These are phyloP conservation scores for Pichia thaimueangensis DNA, from an alignment of 805 yeast species.

Conservation along the genomic window DNA sequence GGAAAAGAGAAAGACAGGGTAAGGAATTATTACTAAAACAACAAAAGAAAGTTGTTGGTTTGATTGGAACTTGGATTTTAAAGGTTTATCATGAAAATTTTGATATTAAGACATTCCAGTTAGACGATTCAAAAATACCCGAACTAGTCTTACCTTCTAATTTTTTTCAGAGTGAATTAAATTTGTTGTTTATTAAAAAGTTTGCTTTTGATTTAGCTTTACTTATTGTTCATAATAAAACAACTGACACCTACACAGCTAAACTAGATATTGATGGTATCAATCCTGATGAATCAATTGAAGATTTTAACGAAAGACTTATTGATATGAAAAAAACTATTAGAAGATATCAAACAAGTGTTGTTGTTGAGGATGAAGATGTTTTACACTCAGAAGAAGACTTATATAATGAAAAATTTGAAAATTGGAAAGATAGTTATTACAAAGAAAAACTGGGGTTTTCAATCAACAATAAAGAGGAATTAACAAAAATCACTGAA, in stretches of 20 bases:
- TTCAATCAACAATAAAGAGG: constrained; percentile 51
- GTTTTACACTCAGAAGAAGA: constrained; percentile 46
- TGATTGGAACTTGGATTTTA: constrained; percentile 44
- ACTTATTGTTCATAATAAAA: constrained; percentile 56
- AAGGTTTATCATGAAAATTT: constrained; percentile 28
- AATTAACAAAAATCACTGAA: constrained; percentile 57
- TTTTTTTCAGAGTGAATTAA: constrained; percentile 36
- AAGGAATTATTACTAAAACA: constrained; percentile 59
- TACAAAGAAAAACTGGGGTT: constrained; percentile 77
- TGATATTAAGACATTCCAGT: constrained; percentile 28
- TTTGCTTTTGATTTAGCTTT: constrained; percentile 65
- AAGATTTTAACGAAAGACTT: constrained; percentile 51
- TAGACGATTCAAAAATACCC: constrained; percentile 38
- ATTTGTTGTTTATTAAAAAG: constrained; percentile 55
- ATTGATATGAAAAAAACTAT: constrained; percentile 45
- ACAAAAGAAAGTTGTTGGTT: constrained; percentile 68
- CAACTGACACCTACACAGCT: constrained; percentile 49
- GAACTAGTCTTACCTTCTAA: constrained; percentile 41
- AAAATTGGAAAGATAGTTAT: constrained; percentile 78
- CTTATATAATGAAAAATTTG: constrained; percentile 67
- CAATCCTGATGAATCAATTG: constrained; percentile 59
- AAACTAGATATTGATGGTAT: constrained; percentile 70
- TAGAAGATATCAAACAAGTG: constrained; percentile 60
- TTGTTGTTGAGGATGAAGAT: constrained; percentile 54
- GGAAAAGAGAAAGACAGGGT: constrained; percentile 58